Base-by-base conservation (phyloP, 768 basidiomycete species). In the Leucosporidium creatinivorum region DNA sequence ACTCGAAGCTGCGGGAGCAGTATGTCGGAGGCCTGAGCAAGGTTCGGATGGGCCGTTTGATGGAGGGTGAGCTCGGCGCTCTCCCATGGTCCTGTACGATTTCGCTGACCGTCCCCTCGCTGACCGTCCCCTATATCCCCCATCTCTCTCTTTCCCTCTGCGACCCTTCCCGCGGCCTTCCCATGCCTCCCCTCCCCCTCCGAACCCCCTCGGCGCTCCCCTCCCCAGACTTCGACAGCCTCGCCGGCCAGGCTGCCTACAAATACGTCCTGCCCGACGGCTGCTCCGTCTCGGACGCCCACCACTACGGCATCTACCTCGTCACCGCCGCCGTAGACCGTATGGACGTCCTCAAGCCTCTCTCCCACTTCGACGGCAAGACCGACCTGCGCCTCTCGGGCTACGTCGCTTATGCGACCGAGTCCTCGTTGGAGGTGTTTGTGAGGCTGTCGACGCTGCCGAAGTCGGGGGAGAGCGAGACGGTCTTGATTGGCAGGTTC, bases 281-380 rank as follows among this genome's bases (percentile, higher is more conserved):
- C 3, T 50, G 47, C 1, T 26, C 48, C 33, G 49, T 68, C 17
- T 25, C 58, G 1, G 67, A 70, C n/a, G 68, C 71, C 10, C 36
- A 47, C 19, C 60, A 63, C 51, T 61, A 67, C 58, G 74, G 69
- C 21, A 54, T 75, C 44, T 74, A 71, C 68, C 58, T 75, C 31
- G 75, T 75, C 19, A 75, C 75, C 1, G 75, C 75, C 25, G 67
- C 73, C 1, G 75, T 75, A 21, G 75, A 75, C 60, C 65, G 75
- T 0, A 64, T 75, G 63, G 75, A 75, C 66, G 30, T 73, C 25
- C 63, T 74, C 6, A 69, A 68, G 15, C 71, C 75, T 0, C 49
- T 75, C 9, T 30, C 57, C 12, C 54, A 68, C 56, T 18, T 65
- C 17, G 65, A 73, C 30, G 71, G 71, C 17, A 61, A 60, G 15